phyloP scores from a whole-genome alignment of 129 eudicot species.

The Artemisia annua region DNA sequence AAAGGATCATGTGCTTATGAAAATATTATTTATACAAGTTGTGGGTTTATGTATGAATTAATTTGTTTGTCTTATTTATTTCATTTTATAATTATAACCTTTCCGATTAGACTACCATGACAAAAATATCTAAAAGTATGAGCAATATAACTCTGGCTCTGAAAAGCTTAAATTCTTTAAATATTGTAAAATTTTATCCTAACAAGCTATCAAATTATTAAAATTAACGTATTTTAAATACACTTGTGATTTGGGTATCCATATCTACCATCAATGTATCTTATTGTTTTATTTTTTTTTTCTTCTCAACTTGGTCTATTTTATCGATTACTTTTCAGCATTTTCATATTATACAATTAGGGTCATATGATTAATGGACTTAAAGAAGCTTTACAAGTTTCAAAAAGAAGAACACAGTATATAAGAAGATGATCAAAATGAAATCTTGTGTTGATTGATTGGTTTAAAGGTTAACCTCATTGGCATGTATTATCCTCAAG shows the following conservation, averaged over 20 bases:
- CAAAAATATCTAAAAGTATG: too few species aligned
- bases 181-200: too few species aligned
- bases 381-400: background rate
- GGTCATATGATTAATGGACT: background rate
- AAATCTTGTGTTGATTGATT: conserved; percentile 1
- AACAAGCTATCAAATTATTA: too few species aligned
- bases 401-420: conserved; percentile 4
- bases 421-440: background rate
- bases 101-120: too few species aligned
- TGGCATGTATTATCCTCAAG: conserved; percentile 2
- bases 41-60: too few species aligned
- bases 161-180: too few species aligned
- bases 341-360: background rate
- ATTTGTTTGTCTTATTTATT: too few species aligned
- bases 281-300: background rate
- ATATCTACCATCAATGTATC: background rate
- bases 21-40: background rate
- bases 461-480: background rate
- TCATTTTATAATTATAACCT: too few species aligned
- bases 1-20: too few species aligned
- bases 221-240: too few species aligned
- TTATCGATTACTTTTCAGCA: background rate
- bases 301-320: background rate
- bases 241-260: background rate
- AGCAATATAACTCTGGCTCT: too few species aligned